Conservation (phyloP, 148 eudicot genomes). For the Fagopyrum homotropicum region DNA sequence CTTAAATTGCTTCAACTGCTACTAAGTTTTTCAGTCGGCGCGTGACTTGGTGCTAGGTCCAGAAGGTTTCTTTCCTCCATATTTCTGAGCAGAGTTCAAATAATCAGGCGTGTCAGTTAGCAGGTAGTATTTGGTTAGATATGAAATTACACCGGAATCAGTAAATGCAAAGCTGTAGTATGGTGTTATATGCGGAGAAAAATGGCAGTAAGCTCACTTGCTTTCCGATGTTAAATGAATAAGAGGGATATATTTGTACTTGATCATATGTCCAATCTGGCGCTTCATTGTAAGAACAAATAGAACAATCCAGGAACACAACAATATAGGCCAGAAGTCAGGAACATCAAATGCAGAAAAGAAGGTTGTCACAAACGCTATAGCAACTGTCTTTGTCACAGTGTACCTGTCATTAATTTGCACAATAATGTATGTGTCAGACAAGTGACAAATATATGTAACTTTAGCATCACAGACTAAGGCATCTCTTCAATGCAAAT, state of each 20-base stretch:
- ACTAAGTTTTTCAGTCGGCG: slow-evolving; percentile 24
- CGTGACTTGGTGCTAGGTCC: slow-evolving; percentile 27
- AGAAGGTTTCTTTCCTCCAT: slow-evolving; percentile 52
- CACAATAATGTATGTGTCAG: background rate
- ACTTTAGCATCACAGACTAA: background rate
- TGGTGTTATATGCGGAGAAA: background rate
- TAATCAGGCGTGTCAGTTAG: background rate
- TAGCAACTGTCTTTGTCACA: slow-evolving; percentile 48
- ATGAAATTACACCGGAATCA: background rate
- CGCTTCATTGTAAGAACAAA: slow-evolving; percentile 86
- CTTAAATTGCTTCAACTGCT: background rate
- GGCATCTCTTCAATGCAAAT: background rate
- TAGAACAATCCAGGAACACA: slow-evolving; percentile 55
- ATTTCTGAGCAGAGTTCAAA: slow-evolving; percentile 32
- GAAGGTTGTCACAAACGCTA: slow-evolving; percentile 53
- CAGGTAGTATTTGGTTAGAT: too few species aligned
- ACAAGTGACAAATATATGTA: background rate
- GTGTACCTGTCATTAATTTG: slow-evolving; percentile 41
- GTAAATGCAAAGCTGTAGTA: background rate
- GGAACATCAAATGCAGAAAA: slow-evolving; percentile 58
- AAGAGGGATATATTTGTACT: slow-evolving; percentile 66
- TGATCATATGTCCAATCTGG: slow-evolving; percentile 84
- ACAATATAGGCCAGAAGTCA: slow-evolving; percentile 61
- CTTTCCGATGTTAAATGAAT: slow-evolving; percentile 53
- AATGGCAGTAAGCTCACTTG: slow-evolving; percentile 39